Evolutionary conservation across 73 alveolate genomes (phyloP), one percentile per base, ranked within the genome.

Genomic region (Symbiodinium natans): DNA sequence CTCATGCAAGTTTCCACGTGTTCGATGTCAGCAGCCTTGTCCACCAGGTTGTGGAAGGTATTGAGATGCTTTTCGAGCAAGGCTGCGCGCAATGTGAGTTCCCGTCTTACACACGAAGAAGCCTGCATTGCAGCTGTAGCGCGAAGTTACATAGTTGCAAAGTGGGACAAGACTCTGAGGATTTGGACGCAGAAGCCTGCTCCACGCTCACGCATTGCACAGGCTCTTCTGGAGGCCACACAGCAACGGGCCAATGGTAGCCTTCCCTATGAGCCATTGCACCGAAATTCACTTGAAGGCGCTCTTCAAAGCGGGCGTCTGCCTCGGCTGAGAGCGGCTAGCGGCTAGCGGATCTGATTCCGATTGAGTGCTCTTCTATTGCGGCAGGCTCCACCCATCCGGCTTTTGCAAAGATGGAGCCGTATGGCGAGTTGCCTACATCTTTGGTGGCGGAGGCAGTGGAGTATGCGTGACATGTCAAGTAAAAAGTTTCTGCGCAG

Each of bases 11-110:
- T 34, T 5, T 63, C 77, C 19, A 27, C 36, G 31, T 63, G 77
- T 25, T 25, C 36, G 77, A 7, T 1, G 40, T 21, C 34, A 21
- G 36, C 25, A 27, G 77, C 31, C 36, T 27, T 63, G 77, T 17
- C 19, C 77, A 25, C 27, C 77, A 89, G 96, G 98, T 92, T 43
- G 92, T 92, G 17, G 98, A 92, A n/a, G 98, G 98, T 41, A 48
- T 92, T 10, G 98, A 92, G 43, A 92, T 92, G 98, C 98, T 92
- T 38, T 92, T 92, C 40, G 98, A 92, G 83, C 98, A 92, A 92
- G 98, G 98, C 63, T 92, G 98, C 33, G 98, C 98, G 38, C 98
- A 92, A 75, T 92, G 98, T 34, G 92, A 92, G 98, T 34, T 36
- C 42, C 10, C 43, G 43, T 31, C 96, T 89, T 25, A 34, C 87